Evolutionary conservation across 1,284 basidiomycete genomes (phyloP).

Genomic region (Tilletia setariae): DNA sequence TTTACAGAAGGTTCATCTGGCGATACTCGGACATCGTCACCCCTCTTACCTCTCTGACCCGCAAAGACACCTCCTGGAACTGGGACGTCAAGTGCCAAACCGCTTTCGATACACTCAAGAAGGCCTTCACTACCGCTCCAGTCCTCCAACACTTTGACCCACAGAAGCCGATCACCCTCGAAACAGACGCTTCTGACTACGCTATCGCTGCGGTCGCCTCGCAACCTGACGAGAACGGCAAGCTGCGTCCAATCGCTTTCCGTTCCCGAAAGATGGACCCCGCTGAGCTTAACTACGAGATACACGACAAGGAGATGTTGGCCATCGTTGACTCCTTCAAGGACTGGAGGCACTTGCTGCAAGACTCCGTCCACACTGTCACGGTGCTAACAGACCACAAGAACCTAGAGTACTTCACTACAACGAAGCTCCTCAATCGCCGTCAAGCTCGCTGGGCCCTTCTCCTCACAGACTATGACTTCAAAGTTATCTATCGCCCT

Average conservation of each 20-base stretch:
- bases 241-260: slow-evolving; percentile 14
- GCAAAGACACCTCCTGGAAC: neutral
- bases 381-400: slow-evolving; percentile 22
- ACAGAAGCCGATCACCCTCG: too few species aligned
- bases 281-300: slow-evolving; percentile 23
- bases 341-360: slow-evolving; percentile 19
- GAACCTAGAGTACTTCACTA: slow-evolving; percentile 22
- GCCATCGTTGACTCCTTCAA: slow-evolving; percentile 17
- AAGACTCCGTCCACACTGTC: slow-evolving; percentile 5
- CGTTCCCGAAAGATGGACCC: slow-evolving; percentile 27
- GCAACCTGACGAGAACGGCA: slow-evolving; percentile 19
- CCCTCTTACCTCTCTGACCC: slow-evolving; percentile 44
- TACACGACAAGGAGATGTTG: slow-evolving; percentile 25
- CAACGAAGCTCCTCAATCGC: slow-evolving; percentile 8
- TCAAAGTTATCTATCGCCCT: slow-evolving; percentile 11
- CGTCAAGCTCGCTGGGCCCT: too few species aligned
- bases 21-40: slow-evolving; percentile 53
- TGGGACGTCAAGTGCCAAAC: slow-evolving; percentile 44
- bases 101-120: slow-evolving; percentile 57
- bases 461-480: too few species aligned
- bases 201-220: slow-evolving; percentile 48
- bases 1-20: slow-evolving; percentile 57
- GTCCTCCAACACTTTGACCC: slow-evolving; percentile 55
- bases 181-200: too few species aligned
- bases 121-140: slow-evolving; percentile 49